phyloP scores from a whole-genome alignment of 176 grass and related monocot genomes.

The Hordeum marinum region DNA sequence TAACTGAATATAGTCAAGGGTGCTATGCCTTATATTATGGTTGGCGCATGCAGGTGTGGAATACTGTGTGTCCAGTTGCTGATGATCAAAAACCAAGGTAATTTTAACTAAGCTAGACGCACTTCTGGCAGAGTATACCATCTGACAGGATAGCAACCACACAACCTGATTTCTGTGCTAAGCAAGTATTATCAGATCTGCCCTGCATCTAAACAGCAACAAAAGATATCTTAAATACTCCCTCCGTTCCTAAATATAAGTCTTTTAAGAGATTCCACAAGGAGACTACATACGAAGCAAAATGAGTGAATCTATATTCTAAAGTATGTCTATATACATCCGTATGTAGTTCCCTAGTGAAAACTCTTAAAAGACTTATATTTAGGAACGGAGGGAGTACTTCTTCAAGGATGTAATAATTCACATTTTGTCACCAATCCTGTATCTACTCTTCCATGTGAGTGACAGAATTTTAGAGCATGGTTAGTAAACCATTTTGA shows the following conservation, averaged over 20 bases:
- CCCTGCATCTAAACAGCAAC: background rate
- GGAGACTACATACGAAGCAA: no score
- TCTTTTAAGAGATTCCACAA: no score
- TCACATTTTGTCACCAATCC: slow-evolving; percentile 2
- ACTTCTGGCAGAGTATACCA: background rate
- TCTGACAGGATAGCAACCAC: background rate
- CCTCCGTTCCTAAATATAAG: no score
- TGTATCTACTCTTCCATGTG: background rate
- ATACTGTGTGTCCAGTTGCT: background rate
- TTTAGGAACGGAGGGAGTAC: no score
- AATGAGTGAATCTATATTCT: no score
- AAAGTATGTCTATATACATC: no score
- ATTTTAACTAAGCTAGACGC: background rate
- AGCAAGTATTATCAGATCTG: background rate
- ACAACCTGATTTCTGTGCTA: slow-evolving; percentile 23
- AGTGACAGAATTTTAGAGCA: slow-evolving; percentile 5
- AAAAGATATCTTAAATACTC: background rate
- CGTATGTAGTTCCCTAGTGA: no score
- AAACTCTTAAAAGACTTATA: no score
- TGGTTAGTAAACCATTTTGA: slow-evolving; percentile 1
- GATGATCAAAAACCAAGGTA: background rate
- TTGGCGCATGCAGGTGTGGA: background rate
- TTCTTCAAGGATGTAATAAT: background rate
- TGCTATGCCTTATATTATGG: background rate
- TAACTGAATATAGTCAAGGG: background rate